Evolutionary conservation across 805 yeast species (phyloP), one percentile per base, ranked within the genome.

Genomic region (Yamadazyma scolyti): DNA sequence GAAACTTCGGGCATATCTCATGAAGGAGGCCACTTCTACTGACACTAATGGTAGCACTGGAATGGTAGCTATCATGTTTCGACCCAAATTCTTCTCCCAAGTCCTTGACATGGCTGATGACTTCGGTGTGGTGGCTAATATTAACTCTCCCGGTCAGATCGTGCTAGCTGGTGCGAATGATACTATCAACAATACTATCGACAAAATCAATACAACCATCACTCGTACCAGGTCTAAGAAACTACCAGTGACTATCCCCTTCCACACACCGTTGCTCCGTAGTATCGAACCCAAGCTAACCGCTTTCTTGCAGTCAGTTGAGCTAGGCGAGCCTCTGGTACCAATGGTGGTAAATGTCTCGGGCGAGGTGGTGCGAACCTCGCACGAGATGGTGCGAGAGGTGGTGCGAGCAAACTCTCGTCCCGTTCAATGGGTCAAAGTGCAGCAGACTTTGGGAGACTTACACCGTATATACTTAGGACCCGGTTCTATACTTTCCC

Each of bases 381-480:
- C n/a, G n/a, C n/a, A n/a, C n/a, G 53, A 1, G 52, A 44, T 12
- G 8, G 11, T 22, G 11, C 7, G 7, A 7, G 7, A 8, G 7
- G 25, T 69, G 9, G 53, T 69, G n/a, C 35, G 41, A 5, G 62
- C 57, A n/a, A 67, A 62, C 40, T 58, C 65, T 11, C 43, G 44
- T n/a, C 71, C 75, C 0, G 77, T 71, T 5, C 55, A 54, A 32
- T 71, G 74, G 64, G n/a, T n/a, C n/a, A n/a, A n/a, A n/a, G n/a
- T n/a, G n/a, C n/a, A n/a, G n/a, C n/a, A n/a, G n/a, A n/a, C n/a
- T n/a, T n/a, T n/a, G n/a, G n/a, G n/a, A n/a, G n/a, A n/a, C n/a
- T n/a, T n/a, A n/a, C n/a, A n/a, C n/a, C n/a, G n/a, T n/a, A n/a
- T n/a, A n/a, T n/a, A 54, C 30, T 31, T 66, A 14, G 72, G 72